Evolutionary conservation across 176 grass and related monocot species (phyloP), one percentile per base, ranked within the genome.

Genomic region (Triticum timopheevii): DNA sequence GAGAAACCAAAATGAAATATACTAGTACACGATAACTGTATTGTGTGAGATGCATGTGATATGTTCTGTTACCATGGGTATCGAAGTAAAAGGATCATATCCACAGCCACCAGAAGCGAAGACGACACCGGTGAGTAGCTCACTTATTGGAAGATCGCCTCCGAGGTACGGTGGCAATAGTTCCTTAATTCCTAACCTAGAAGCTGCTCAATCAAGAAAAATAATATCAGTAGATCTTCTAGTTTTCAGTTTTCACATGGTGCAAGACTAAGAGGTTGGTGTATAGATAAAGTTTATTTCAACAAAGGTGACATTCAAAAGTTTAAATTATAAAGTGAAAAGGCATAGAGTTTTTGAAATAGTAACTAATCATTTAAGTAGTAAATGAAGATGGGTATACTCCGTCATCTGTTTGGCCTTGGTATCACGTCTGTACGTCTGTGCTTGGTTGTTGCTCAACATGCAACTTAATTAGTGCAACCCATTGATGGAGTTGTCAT

Each of bases 51-150:
- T 38, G 16, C 33, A 71, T 40, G 28, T 33, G 33, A 76, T 23
- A 45, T 61, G 76, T n/a, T 39, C 19, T 10, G 3, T 61, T 81
- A 87, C 86, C 86, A 33, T 9, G 1, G 58, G 66, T 72, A 62
- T 69, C 11, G 61, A 40, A 17, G 86, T 88, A 45, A 78, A 72
- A 70, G 86, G 80, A 44, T 88, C 86, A 24, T 54, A 88, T 88
- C 86, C 80, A 38, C 39, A 70, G 19, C 78, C 66, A 13, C 71
- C 86, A n/a, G 86, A 88, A 69, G 80, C 86, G 40, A 88, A 88
- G n/a, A n/a, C 33, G 6, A 88, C 86, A 69, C 86, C 86, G 59
- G 50, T 84, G 5, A 84, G 80, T 49, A 88, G 70, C 61, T 88
- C 86, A 27, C 68, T 34, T 30, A 80, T 31, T 59, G 65, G 22